Evolutionary conservation across 305 asterid species (phyloP).

Genomic region (Solanum hybrid): DNA sequence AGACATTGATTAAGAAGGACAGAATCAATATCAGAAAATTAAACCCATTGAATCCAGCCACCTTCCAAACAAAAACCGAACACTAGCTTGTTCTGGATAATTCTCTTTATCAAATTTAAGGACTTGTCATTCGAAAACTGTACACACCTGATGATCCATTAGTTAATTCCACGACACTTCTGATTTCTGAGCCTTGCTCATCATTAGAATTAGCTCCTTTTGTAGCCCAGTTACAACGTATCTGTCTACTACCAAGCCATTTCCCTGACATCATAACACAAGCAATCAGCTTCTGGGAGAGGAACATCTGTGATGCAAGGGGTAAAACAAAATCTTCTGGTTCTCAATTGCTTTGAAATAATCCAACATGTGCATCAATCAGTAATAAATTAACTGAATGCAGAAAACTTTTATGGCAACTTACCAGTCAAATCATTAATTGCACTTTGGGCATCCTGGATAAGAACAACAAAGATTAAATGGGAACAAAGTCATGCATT

Average conservation of each 20-base stretch:
- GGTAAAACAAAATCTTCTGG: background rate
- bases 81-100: background rate
- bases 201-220: slow-evolving; percentile 80
- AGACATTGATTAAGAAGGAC: background rate
- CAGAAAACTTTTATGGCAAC: slow-evolving; percentile 1
- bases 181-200: slow-evolving; percentile 61
- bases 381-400: background rate
- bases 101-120: background rate
- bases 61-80: background rate
- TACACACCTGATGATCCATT: slow-evolving; percentile 68
- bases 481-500: background rate
- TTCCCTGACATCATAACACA: slow-evolving; percentile 34
- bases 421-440: slow-evolving; percentile 86
- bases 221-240: slow-evolving; percentile 96
- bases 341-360: background rate
- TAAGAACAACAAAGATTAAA: slow-evolving; percentile 8
- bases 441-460: slow-evolving; percentile 92
- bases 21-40: background rate
- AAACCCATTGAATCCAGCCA: background rate
- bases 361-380: background rate
- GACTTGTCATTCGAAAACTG: background rate
- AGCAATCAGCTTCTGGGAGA: background rate
- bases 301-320: background rate
- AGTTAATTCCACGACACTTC: slow-evolving; percentile 68
- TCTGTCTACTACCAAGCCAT: slow-evolving; percentile 96